Conservation (phyloP, 805 yeast genomes). For the Kuraishia floccosa region DNA sequence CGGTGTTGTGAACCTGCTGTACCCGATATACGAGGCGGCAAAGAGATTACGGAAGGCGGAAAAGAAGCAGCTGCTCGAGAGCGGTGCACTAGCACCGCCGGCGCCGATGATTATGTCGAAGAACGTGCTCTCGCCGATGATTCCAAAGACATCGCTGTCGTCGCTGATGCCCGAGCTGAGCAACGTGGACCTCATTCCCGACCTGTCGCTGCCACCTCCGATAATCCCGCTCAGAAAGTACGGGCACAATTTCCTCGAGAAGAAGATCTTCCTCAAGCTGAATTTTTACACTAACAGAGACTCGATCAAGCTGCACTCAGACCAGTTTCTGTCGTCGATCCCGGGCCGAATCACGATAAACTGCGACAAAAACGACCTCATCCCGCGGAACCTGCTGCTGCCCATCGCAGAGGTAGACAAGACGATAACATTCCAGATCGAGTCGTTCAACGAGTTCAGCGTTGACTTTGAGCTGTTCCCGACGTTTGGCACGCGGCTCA, state of each 20-base stretch:
- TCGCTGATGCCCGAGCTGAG: not conserved
- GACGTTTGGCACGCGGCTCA: conserved; percentile 83
- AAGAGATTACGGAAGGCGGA: conserved; percentile 3
- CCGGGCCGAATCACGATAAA: conserved; percentile 82
- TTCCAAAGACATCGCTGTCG: not conserved
- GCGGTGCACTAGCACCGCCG: not conserved
- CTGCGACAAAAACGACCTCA: conserved; percentile 64
- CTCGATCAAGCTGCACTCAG: conserved; percentile 31
- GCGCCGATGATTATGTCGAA: not conserved
- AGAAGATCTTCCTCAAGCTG: conserved; percentile 75
- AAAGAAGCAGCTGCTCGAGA: not conserved
- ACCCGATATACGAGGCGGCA: conserved; percentile 21
- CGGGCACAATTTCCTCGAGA: conserved; percentile 92
- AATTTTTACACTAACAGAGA: conserved; percentile 42
- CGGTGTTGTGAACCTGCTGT: conserved; percentile 60
- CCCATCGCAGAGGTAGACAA: conserved; percentile 65
- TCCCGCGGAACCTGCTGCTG: conserved; percentile 76
- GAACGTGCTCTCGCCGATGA: not conserved
- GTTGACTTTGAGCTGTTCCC: conserved; percentile 89
- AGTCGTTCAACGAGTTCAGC: conserved; percentile 58
- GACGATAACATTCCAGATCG: conserved; percentile 71
- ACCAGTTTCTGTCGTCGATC: conserved; percentile 31
- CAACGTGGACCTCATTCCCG: conserved; percentile 68
- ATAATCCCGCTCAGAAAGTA: conserved; percentile 86
- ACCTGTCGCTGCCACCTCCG: conserved; percentile 89